Base-by-base conservation (phyloP, 352 stramenopile species). In the Globisporangium spinosum region DNA sequence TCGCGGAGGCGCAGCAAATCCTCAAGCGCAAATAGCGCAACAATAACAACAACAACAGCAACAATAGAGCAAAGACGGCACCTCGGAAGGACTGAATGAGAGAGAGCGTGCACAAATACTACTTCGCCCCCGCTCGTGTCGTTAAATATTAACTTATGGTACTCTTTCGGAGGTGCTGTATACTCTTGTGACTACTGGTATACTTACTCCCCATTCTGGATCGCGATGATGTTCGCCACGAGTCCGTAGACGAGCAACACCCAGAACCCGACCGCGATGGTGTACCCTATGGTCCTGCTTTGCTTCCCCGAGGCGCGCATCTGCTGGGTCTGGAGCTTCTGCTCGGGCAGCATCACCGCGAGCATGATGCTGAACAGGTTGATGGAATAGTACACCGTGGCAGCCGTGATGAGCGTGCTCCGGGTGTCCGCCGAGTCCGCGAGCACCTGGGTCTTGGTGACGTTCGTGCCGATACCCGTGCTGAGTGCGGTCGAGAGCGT, bases 271-370 rank as follows among this genome's bases (percentile, higher is more conserved):
- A 74, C 3, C 0, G 63, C 64, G 20, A 88, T 45, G 0, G 70
- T 68, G 2, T 56, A 66, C 20, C 78, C 76, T 58, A 73, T 80
- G 56, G 62, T 58, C 4, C 64, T 72, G 23, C 62, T 81, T 23
- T 71, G 78, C 15, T 70, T 68, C 12, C 76, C 70, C 34, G 75
- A 77, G 27, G 58, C 63, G 1, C 78, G 71, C 38, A 82, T 68
- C 53, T 84, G 79, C 65, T 87, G 79, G 1, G 76, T 25, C 25
- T 80, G 77, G 35, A 82, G 55, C 59, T 87, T 87, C 15, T 70
- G 74, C 23, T 64, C 47, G 27, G 77, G 79, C 8, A 85, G 51
- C 65, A 66, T 79, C 49, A 49, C 43, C n/a, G 77, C 69, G 4
- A 69, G 57, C 13, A 58, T 53, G 40, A 54, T 29, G 10, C 74